Evolutionary conservation across 805 yeast species (phyloP).

Genomic region (Ogataea pilisensis): DNA sequence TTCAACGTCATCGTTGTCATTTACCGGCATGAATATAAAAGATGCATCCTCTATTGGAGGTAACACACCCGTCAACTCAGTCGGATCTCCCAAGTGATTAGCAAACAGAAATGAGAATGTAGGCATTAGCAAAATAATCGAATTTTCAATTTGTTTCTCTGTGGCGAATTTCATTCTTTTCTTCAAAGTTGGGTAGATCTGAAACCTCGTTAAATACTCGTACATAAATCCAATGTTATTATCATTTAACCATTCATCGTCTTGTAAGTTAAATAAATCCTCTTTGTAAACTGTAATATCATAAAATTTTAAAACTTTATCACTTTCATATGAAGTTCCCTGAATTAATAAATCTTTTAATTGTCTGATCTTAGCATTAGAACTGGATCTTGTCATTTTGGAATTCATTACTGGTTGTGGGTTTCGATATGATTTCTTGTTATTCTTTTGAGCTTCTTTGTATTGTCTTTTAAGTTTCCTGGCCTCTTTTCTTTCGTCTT

Average conservation of each 20-base stretch:
- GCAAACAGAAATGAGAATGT: constrained; percentile 60
- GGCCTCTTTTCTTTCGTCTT: constrained; percentile 20
- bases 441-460: constrained; percentile 13
- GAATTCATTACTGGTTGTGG: constrained; percentile 4
- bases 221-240: constrained; percentile 61
- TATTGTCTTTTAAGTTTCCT: constrained; percentile 22
- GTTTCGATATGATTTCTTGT: too few species aligned
- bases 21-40: constrained; percentile 64
- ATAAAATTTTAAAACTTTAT: constrained; percentile 43
- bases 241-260: constrained; percentile 74
- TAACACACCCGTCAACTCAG: constrained; percentile 38
- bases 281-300: constrained; percentile 55
- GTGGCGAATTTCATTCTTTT: constrained; percentile 24
- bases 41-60: constrained; percentile 41
- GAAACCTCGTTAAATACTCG: constrained; percentile 45
- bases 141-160: constrained; percentile 23
- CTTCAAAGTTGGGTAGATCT: constrained; percentile 23
- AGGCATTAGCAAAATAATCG: constrained; percentile 48
- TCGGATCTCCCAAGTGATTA: constrained; percentile 41
- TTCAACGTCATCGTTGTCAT: constrained; percentile 58
- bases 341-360: constrained; percentile 12
- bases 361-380: constrained; percentile 15
- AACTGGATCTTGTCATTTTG: constrained; percentile 2
- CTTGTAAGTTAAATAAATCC: constrained; percentile 53
- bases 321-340: constrained; percentile 15